Conservation (phyloP, 2,329 filamentous ascomycete genomes). For the Cercospora zeina region DNA sequence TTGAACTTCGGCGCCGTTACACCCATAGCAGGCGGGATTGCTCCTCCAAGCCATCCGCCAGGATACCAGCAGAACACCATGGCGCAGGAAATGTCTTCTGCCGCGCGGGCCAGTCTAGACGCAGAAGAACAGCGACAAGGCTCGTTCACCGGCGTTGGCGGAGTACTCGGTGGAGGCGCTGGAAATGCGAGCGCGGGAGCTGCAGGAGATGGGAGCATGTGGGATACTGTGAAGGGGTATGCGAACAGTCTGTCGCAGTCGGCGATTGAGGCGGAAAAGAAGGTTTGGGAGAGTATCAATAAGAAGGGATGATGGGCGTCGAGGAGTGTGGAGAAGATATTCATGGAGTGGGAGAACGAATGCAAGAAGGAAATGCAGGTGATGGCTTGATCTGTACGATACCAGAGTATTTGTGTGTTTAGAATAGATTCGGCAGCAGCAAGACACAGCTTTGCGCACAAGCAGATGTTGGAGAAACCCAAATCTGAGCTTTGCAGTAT, state of each 20-base stretch:
- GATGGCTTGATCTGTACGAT: not conserved
- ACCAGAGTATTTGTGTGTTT: not conserved
- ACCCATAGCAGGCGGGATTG: conserved; percentile 28
- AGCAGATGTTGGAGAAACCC: not conserved
- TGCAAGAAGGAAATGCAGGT: not conserved
- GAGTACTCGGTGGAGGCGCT: conserved; percentile 32
- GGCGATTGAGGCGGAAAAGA: conserved; percentile 49
- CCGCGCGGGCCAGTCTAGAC: conserved; percentile 40
- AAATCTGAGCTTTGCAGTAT: not conserved
- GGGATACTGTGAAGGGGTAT: conserved; percentile 48
- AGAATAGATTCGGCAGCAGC: not conserved
- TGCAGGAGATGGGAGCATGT: conserved; percentile 27
- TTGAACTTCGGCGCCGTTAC: conserved; percentile 43
- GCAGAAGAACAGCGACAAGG: conserved; percentile 30
- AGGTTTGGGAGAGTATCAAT: conserved; percentile 52
- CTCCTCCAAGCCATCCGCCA: conserved; percentile 45
- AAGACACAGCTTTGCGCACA: not conserved
- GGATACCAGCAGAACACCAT: conserved; percentile 52
- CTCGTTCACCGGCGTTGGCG: conserved; percentile 16
- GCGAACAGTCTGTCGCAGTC: conserved; percentile 45
- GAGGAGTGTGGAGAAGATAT: not conserved
- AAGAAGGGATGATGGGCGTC: conserved; percentile 3
- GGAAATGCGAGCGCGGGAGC: conserved; percentile 24
- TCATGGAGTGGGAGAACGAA: not conserved
- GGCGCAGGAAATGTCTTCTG: conserved; percentile 44